Evolutionary conservation across 108 stramenopile genomes (phyloP), one percentile per base, ranked within the genome.

Genomic region (Mayamaea pseudoterrestris): DNA sequence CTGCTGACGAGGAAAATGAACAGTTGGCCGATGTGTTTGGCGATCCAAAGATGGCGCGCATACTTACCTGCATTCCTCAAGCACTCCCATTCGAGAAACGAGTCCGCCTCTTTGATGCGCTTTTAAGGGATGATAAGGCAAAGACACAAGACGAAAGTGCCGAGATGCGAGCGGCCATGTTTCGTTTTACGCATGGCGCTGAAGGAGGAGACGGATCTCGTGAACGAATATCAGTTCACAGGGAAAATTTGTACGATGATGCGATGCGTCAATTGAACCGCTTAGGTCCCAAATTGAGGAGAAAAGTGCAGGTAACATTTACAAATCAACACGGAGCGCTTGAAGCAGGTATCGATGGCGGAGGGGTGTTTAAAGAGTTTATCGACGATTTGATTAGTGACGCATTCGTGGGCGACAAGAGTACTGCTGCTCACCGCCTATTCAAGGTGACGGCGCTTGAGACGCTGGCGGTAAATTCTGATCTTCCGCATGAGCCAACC

Each of bases 291-390:
- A 58, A 55, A 8, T 64, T 95, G 32, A 75, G 83, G 41, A 88
- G 83, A 23, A 78, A 83, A 37, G 51, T 96, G 5, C 87, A 99
- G 48, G 87, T 97, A n/a, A 76, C 86, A 3, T 95, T 98, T 55
- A 61, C 92, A 22, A 94, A 89, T 57, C 57, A 90, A 39, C 86
- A 95, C 42, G 98, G 96, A 18, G 53, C 69, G 11, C 72, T 83
- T 57, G 98, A 99, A 60, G 84, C 93, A n/a, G 98, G 98, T 12
- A 98, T 99, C 53, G 98, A 99, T 62, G 98, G 97, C 6, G 98
- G 98, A 1, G 98, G 98, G 1, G 83, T 99, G 2, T 96, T 97
- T 58, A 99, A 98, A 60, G 98, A 98, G 61, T 82, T 80, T 49
- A 45, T 78, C 22, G 79, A 81, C 61, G 87, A 84, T 55, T 54